Percentiles rank a stretch among this genome's conserved stretches.
phyloP scores from a whole-genome alignment of 257 asterid genomes.

The Haberlea rhodopensis region DNA sequence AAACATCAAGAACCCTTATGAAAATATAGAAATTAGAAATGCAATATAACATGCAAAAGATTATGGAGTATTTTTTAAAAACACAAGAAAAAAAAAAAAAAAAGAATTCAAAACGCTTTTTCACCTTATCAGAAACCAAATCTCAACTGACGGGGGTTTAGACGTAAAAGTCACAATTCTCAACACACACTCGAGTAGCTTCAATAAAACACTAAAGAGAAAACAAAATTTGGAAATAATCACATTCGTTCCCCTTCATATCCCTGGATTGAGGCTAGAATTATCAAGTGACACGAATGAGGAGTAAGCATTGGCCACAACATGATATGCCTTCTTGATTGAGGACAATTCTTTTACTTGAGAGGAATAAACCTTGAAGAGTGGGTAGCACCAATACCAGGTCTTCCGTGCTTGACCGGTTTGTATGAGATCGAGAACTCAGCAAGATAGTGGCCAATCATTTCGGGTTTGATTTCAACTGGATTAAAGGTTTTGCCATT shows the following conservation, averaged over 20 bases:
- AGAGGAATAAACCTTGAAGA: conserved; percentile 92
- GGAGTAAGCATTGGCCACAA: neutral
- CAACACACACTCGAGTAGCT: too few relatives aligned
- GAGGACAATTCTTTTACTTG: conserved; percentile 41
- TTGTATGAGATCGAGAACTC: conserved; percentile 85
- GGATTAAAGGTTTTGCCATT: conserved; percentile 80
- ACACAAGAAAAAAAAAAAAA: too few relatives aligned
- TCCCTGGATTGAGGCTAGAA: neutral
- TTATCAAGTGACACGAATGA: neutral
- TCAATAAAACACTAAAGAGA: neutral
- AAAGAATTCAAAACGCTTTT: neutral
- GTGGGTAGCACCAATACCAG: conserved; percentile 95
- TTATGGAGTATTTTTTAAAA: too few relatives aligned
- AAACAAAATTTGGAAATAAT: too few relatives aligned
- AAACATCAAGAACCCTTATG: too few relatives aligned
- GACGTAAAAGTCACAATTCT: neutral
- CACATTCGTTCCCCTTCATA: neutral
- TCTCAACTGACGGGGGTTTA: neutral
- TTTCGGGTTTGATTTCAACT: conserved; percentile 80
- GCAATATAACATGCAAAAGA: too few relatives aligned
- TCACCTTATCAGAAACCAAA: neutral
- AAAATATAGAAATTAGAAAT: too few relatives aligned
- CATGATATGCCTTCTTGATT: neutral
- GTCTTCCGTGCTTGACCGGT: conserved; percentile 90
- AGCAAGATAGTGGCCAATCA: conserved; percentile 82